Base-by-base conservation (phyloP, 176 grass and related monocot genomes). In the Avena atlantica region DNA sequence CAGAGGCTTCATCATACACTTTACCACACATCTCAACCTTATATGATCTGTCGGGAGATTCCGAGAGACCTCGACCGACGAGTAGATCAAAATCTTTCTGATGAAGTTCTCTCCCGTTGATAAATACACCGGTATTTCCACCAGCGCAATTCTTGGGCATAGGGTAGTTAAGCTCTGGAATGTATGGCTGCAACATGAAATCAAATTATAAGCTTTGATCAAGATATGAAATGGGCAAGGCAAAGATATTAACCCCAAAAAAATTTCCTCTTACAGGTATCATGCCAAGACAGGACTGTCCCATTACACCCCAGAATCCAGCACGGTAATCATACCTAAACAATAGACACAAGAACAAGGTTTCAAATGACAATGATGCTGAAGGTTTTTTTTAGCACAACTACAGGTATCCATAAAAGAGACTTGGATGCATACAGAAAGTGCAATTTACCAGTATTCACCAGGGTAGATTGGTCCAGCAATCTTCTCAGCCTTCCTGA, bases 31-130 rank as follows among this genome's bases (percentile, higher is more conserved):
- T 95, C 68, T 99, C 97, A 58, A 99, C 78, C 76, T 84, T 90
- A 56, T 99, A 99, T 67, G 94, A 94, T 85, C 84, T 88, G 57
- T 81, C 91, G 78, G 88, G 85, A 36, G 91, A 90, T 84, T 61
- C 64, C 20, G 94, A 78, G 37, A 99, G 92, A 40, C 97, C 94
- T 69, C 94, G 92, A 73, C 91, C 89, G 29, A 84, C 73, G 2
- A 99, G 92, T 75, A 99, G 85, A 74, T 94, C 91, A 8, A 99
- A 86, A 88, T 97, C 97, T 79, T 94, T 96, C 62, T 85, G 92
- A 70, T 99, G 90, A 87, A 99, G 97, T 74, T 99, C 97, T 90
- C 94, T 90, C 14, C 97, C 89, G 1, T 99, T 99, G 65, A 99
- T 75, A 29, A 93, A 79, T 53, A 99, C 87, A 67, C 90, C 87